Conservation (phyloP, 495 filamentous ascomycete species). For the Annulohypoxylon bovei region DNA sequence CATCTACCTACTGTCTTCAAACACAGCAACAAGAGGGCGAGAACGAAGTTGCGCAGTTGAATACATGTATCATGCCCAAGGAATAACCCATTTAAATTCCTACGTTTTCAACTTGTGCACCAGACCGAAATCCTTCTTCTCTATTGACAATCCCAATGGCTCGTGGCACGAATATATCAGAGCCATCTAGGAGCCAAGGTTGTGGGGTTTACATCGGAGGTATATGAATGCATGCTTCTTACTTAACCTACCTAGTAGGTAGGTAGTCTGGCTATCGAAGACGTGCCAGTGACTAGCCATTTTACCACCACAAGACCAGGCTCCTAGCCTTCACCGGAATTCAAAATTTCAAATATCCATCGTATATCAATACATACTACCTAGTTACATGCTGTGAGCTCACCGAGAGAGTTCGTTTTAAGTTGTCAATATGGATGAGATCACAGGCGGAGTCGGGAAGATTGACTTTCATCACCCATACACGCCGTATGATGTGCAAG, state of each 20-base stretch:
- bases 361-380: not conserved
- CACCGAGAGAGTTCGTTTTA: not conserved
- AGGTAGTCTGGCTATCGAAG: not conserved
- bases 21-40: not conserved
- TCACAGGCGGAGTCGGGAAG: constrained; percentile 34
- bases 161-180: not conserved
- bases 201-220: not conserved
- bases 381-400: not conserved
- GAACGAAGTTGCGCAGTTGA: not conserved
- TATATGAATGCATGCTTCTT: not conserved
- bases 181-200: not conserved
- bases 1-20: not conserved
- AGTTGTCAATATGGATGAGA: constrained; percentile 36
- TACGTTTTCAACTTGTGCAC: not conserved
- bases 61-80: not conserved
- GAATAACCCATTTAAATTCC: not conserved
- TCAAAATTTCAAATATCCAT: not conserved
- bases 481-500: constrained; percentile 88
- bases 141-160: constrained; percentile 10
- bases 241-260: no score
- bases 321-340: not conserved
- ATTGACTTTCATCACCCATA: constrained; percentile 90
- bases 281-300: not conserved
- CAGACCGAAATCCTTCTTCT: not conserved
- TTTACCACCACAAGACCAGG: not conserved